Base-by-base conservation (phyloP, 2,329 filamentous ascomycete species). In the Paecilomyces niveus region DNA sequence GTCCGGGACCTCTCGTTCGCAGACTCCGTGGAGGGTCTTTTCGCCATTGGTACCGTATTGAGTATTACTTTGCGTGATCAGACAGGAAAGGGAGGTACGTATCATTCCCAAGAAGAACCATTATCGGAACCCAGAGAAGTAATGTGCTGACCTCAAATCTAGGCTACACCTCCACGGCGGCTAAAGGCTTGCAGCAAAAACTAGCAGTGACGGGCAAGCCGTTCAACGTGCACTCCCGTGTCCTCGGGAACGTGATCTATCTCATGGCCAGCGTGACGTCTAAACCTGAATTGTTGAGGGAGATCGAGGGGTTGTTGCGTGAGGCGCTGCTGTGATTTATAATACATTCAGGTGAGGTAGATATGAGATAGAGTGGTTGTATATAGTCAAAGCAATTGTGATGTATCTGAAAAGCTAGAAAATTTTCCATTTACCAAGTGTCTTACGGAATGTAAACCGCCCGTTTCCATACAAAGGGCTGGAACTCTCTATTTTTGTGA, bases 41-140 rank as follows among this genome's bases (percentile, higher is more conserved):
- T 90, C 76, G 87, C 89, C 0, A 74, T 94, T 1, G 90, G 90
- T 0, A 89, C 84, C 2, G 88, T 94, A 0, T 76, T 94, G 10
- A 87, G 88, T 0, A 85, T 95, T 39, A 78, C 78, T 11, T 63
- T 86, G 22, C 74, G 75, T 49, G 82, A 85, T 65, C 68, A 73
- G 2, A 67, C 70, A 31, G 81, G 79, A 21, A 15, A 39, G 13
- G 76, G 74, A 62, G 73, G 78, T 78, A 71, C 66, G 73, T 18
- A 21, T 18, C 39, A 45, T 21, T 29, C 15, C 39, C n/a, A 8
- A 3, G 5, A 39, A 39, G 26, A 29, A 29, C 3, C 2, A 29
- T 29, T 7, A 29, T 29, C 3, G 4, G 5, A 29, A 29, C 1
- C 3, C 4, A 29, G 1, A 29, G 26, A 7, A 29, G 26, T 29